Evolutionary conservation across 1,139 yeast genomes (phyloP), one percentile per base, ranked within the genome.

Genomic region (Scheffersomyces segobiensis): DNA sequence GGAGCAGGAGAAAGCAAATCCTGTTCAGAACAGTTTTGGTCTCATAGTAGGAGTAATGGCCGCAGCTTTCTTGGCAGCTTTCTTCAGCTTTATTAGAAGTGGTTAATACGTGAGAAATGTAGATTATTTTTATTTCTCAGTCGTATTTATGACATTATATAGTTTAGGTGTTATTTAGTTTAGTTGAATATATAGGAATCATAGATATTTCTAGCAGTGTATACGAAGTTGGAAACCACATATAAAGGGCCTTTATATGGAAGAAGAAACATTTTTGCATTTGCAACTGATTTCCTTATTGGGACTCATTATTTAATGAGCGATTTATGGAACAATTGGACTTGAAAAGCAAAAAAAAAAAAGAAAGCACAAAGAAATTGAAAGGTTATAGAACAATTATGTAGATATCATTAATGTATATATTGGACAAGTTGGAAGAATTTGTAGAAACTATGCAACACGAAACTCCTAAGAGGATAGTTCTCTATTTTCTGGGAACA

Each of bases 41-140:
- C 46, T 60, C 26, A 63, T 78, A 26, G 64, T 70, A 24, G 78
- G 80, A 6, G 77, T 77, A 19, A 62, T 72, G 7, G 63, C 77
- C 32, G 81, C 76, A 6, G 74, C 75, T 20, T 63, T 71, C 19
- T 57, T 66, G 60, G 76, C 67, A 53, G 74, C 66, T 42, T 71
- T 60, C 57, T 70, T 63, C 59, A 65, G 65, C 55, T 57, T 66
- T 51, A 50, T 64, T 53, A 65, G 64, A 56, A 60, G 68, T 49
- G 64, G 65, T 52, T 65, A 56, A 54, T 32, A 32, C 12, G 42
- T 32, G 17, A 32, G 32, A 24, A 24, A 24, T 24, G 32, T 24
- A 24, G 32, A 24, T 24, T 24, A 24, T 24, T 32, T 32, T 32
- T 17, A 32, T 12, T 32, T 32, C 42, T 32, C 42, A 10, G 14